A percentile compares a stretch with the other conserved stretches of the same genome.
Conservation (phyloP, 225 moss, liverwort and hornwort genomes). For the Pleurozium schreberi region DNA sequence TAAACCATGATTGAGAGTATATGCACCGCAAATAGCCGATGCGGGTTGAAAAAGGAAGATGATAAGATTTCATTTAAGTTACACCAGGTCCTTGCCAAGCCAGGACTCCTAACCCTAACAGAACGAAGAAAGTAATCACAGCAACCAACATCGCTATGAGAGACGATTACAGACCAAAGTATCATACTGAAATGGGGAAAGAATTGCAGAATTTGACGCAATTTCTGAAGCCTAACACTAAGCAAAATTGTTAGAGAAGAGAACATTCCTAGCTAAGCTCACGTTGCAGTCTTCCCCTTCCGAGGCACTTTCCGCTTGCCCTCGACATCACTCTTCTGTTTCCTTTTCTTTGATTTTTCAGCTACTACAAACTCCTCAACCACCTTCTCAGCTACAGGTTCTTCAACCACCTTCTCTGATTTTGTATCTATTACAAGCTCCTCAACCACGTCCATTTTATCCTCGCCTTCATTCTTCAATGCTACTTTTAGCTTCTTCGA, state of each 20-base stretch:
- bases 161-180: neutral
- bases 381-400: neutral
- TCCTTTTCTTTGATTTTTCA: constrained; percentile 20
- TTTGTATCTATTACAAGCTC: neutral
- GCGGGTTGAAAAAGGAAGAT: neutral
- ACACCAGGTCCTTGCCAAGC: neutral
- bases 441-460: constrained; percentile 1
- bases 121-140: neutral
- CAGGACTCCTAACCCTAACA: neutral
- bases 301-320: constrained; percentile 11
- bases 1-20: neutral
- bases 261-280: neutral
- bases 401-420: constrained; percentile 2
- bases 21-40: neutral
- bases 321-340: neutral
- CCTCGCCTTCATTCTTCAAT: neutral
- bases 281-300: neutral
- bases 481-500: neutral
- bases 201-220: neutral
- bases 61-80: neutral
- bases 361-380: neutral
- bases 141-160: neutral
- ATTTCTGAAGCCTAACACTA: neutral
- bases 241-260: constrained; percentile 2
- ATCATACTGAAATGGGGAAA: neutral